Base-by-base conservation (phyloP, 2,329 filamentous ascomycete species). In the Fusarium albidum region DNA sequence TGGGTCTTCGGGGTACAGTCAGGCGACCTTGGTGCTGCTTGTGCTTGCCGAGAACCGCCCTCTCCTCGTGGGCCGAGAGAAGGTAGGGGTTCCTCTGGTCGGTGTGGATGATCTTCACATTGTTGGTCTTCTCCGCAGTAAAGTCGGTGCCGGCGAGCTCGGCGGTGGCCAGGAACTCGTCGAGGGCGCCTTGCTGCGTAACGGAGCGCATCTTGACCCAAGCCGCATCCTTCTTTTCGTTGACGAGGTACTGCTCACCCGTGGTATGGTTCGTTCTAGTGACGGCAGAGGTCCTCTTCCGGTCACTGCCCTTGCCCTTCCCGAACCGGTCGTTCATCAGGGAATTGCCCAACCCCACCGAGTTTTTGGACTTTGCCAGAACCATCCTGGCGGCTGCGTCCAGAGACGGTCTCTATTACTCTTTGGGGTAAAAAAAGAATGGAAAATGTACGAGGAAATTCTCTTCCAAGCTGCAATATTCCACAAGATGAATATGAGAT, bases 151-250 rank as follows among this genome's bases (percentile, higher is more conserved):
- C 94, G n/a, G 95, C 95, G 65, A 99, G 80, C 77, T 98, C 93
- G 59, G 95, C 96, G 2, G 95, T 99, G 51, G 90, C 91, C 61
- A 99, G 80, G 74, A 99, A 99, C 75, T 99, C 95, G 74, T 99
- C 95, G 57, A 99, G 86, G 37, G 93, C 93, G 64, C 89, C 93
- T 76, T 99, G 95, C 79, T 99, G 92, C 6, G 95, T 99, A 65
- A 99, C 91, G 73, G 92, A 96, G 79, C 94, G 92, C 95, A 99
- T 98, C 82, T 98, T 99, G 71, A 98, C 92, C 92, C 93, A 99
- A 65, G 91, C 84, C 29, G 94, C 95, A 78, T 98, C 93, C 72
- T 96, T 88, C 66, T 87, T 88, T 61, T 90, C 89, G 72, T 96
- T 97, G 41, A 92, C 95, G 67, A 98, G 87, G 73, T 99, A 99